Evolutionary conservation across 495 filamentous ascomycete species (phyloP).

Genomic region (Aspergillus steynii): DNA sequence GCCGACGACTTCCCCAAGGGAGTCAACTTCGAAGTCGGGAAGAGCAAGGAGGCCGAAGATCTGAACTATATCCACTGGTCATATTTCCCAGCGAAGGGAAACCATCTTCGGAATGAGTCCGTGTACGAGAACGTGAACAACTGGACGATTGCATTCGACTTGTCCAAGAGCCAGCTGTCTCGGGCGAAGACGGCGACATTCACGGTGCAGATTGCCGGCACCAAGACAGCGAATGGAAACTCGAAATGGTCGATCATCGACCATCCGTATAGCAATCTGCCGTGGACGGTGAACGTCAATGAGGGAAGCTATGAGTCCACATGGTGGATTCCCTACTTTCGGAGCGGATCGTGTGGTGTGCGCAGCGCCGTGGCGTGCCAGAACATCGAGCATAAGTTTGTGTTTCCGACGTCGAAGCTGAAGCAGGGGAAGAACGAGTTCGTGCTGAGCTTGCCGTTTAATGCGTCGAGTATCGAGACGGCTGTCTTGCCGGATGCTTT

Average conservation of each 20-base stretch:
- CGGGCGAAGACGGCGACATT: neutral
- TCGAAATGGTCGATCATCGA: neutral
- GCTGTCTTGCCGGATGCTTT: neutral
- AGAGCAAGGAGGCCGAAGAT: neutral
- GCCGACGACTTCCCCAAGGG: neutral
- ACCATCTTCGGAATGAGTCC: neutral
- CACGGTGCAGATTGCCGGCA: constrained; percentile 1
- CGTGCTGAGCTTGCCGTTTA: neutral
- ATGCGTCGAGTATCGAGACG: neutral
- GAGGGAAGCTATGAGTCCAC: neutral
- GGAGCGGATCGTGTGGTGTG: neutral
- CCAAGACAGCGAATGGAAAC: neutral
- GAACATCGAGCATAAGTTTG: constrained; percentile 1
- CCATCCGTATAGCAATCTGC: neutral
- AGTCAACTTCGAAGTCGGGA: neutral
- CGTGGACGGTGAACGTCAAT: neutral
- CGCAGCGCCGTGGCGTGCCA: constrained; percentile 1
- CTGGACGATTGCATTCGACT: neutral
- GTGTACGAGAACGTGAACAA: neutral
- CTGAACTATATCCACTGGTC: constrained; percentile 2
- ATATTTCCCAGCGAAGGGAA: neutral
- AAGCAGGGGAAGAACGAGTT: neutral
- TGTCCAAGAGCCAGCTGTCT: neutral
- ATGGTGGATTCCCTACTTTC: neutral
- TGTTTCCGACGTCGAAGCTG: neutral